Percentiles rank a stretch among this genome's conserved stretches.
Conservation (phyloP, 352 stramenopile species). For the Globisporangium uncinulatum region DNA sequence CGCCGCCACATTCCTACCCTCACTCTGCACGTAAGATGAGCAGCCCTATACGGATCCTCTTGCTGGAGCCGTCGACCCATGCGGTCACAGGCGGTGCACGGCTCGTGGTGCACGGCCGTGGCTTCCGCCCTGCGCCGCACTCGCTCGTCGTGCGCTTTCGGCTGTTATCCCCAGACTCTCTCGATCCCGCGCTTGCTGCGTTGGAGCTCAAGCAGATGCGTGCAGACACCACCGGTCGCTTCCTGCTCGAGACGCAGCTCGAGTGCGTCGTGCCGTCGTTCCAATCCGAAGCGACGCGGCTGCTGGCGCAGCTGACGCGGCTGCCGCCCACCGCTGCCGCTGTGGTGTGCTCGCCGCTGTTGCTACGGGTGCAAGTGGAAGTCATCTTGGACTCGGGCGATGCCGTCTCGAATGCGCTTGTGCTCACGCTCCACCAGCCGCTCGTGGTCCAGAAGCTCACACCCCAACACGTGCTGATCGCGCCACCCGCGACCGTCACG, state of each 20-base stretch:
- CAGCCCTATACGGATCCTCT: conserved; percentile 30
- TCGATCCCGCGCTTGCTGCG: not conserved
- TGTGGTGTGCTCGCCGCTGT: conserved; percentile 34
- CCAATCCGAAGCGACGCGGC: conserved; percentile 23
- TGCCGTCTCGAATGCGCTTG: conserved; percentile 40
- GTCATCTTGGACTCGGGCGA: conserved; percentile 51
- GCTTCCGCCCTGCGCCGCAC: conserved; percentile 54
- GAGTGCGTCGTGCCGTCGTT: conserved; percentile 53
- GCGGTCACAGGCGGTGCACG: conserved; percentile 41
- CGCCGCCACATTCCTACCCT: not conserved
- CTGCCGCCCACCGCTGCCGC: conserved; percentile 37
- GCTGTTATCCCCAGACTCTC: conserved; percentile 18
- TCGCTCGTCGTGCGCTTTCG: conserved; percentile 60
- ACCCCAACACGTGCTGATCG: conserved; percentile 57
- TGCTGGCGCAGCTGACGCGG: conserved; percentile 32
- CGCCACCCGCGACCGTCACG: conserved; percentile 29
- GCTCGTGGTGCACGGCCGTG: conserved; percentile 51
- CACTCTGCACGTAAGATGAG: conserved; percentile 2
- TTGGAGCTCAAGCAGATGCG: conserved; percentile 2
- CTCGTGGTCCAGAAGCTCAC: conserved; percentile 41
- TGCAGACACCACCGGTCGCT: conserved; percentile 36
- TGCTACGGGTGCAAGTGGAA: conserved; percentile 46
- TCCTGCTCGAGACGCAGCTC: conserved; percentile 54
- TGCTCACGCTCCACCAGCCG: conserved; percentile 43
- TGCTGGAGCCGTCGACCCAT: conserved; percentile 46